Percentiles rank a stretch among this genome's conserved stretches.
phyloP scores from a whole-genome alignment of 2,329 filamentous ascomycete genomes.

The Fusarium denticulatum region DNA sequence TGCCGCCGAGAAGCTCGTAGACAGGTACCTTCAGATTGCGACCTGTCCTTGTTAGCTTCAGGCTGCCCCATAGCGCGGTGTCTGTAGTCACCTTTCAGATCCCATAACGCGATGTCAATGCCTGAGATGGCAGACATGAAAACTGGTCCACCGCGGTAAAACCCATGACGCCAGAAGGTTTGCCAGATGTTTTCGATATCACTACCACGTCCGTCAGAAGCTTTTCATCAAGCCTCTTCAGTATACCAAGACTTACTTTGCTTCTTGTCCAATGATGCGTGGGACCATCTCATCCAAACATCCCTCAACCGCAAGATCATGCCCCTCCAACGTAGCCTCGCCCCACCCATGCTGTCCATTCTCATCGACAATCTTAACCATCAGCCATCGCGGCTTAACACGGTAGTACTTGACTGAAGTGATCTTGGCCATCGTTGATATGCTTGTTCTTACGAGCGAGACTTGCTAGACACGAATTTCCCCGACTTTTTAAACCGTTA shows the following conservation, averaged over 20 bases:
- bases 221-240: rapidly evolving
- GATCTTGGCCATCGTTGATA: constrained; percentile 49
- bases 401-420: constrained; percentile 74
- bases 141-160: constrained; percentile 81
- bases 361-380: constrained; percentile 79
- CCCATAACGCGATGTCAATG: constrained; percentile 83
- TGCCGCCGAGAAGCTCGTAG: constrained; percentile 78
- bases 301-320: constrained; percentile 78
- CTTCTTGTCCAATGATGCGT: constrained; percentile 72
- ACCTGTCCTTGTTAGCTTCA: constrained; percentile 43
- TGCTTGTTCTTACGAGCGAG: no score
- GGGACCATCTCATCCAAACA: constrained; percentile 73
- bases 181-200: constrained; percentile 88
- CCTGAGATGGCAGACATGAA: constrained; percentile 83
- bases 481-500: background rate
- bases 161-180: constrained; percentile 73
- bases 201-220: constrained; percentile 49
- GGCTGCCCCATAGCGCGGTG: rapidly evolving
- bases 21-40: constrained; percentile 69
- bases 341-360: constrained; percentile 75
- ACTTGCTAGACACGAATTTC: background rate
- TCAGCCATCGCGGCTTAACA: constrained; percentile 79
- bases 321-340: constrained; percentile 78
- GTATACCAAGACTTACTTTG: constrained; percentile 62
- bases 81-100: constrained; percentile 67